These are phyloP conservation scores for Scedosporium aurantiacum DNA, from an alignment of 2,329 filamentous ascomycete genomes.

Conservation along the genomic window DNA sequence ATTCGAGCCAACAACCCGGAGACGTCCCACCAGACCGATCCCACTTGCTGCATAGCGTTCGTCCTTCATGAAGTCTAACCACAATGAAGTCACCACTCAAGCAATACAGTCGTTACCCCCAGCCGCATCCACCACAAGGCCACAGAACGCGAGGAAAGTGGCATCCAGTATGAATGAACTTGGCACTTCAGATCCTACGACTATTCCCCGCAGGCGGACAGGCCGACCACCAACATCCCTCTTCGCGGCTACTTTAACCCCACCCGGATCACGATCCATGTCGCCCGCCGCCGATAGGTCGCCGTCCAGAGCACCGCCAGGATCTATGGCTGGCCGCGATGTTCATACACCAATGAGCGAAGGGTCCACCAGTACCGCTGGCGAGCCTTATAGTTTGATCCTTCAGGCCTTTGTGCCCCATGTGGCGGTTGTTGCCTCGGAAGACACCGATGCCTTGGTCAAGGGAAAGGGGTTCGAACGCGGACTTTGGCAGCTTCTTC, in stretches of 20 bases:
- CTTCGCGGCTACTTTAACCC: slow-evolving; percentile 56
- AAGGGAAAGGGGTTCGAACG: slow-evolving; percentile 73
- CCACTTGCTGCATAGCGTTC: slow-evolving; percentile 10
- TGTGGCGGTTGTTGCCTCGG: slow-evolving; percentile 75
- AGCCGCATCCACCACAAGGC: slow-evolving; percentile 46
- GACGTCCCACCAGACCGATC: neutral
- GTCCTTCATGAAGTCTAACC: slow-evolving; percentile 56
- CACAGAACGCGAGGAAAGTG: slow-evolving; percentile 52
- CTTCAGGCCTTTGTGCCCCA: slow-evolving; percentile 81
- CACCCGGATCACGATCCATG: slow-evolving; percentile 54
- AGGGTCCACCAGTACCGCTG: slow-evolving; percentile 31
- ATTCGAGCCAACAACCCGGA: neutral
- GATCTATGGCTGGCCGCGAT: slow-evolving; percentile 45
- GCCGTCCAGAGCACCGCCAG: slow-evolving; percentile 43
- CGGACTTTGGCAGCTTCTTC: slow-evolving; percentile 73
- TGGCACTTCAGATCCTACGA: slow-evolving; percentile 36
- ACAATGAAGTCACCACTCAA: slow-evolving; percentile 53
- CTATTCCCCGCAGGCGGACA: slow-evolving; percentile 40
- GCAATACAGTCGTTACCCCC: slow-evolving; percentile 60
- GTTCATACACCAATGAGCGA: slow-evolving; percentile 33
- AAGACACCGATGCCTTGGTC: slow-evolving; percentile 72
- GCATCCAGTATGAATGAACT: slow-evolving; percentile 37
- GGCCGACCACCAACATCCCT: slow-evolving; percentile 50
- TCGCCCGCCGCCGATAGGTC: slow-evolving; percentile 53
- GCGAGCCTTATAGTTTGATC: slow-evolving; percentile 55